Base-by-base conservation (phyloP, 1,284 basidiomycete species). In the Moesziomyces globuligerus region DNA sequence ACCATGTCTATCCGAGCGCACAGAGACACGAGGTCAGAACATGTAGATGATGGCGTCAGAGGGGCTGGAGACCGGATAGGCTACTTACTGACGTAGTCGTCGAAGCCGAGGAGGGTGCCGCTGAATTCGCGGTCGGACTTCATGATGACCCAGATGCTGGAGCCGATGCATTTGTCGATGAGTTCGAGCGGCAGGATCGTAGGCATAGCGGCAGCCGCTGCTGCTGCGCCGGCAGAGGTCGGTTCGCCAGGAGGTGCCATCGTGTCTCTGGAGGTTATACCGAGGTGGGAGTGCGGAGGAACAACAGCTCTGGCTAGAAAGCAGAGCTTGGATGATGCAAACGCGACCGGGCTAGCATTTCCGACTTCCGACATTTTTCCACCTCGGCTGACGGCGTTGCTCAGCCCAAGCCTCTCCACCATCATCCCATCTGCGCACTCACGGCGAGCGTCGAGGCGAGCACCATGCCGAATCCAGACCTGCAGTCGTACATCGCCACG, bases 61-160 rank as follows among this genome's bases (percentile, higher is more conserved):
- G n/a, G n/a, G n/a, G n/a, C n/a, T n/a, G n/a, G n/a, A n/a, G n/a
- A n/a, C n/a, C n/a, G n/a, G n/a, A n/a, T n/a, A n/a, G n/a, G n/a
- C n/a, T 59, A 97, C 95, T 88, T 84, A 98, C 95, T 98, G 83
- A 98, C 95, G 83, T 95, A 98, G 85, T 98, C 95, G 83, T 98
- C 96, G 80, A 98, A 98, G 3, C 96, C 95, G 40, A 95, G 87
- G 45, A 98, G 85, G 3, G 90, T 98, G n/a, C 95, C 95, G 17
- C 91, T 92, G 84, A 83, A 80, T 65, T 83, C 82, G 25, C 82
- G 61, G 32, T 81, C 72, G 25, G 75, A 72, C 71, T 82, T 82
- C 81, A 83, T 82, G 38, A 83, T 73, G 32, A 83, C 81, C 82
- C 82, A 83, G 60, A 83, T 82, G 47, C 69, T 71, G 36, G 76